Evolutionary conservation across 331 rosid genomes (phyloP), one percentile per base, ranked within the genome.

Genomic region (Quercus phellos): DNA sequence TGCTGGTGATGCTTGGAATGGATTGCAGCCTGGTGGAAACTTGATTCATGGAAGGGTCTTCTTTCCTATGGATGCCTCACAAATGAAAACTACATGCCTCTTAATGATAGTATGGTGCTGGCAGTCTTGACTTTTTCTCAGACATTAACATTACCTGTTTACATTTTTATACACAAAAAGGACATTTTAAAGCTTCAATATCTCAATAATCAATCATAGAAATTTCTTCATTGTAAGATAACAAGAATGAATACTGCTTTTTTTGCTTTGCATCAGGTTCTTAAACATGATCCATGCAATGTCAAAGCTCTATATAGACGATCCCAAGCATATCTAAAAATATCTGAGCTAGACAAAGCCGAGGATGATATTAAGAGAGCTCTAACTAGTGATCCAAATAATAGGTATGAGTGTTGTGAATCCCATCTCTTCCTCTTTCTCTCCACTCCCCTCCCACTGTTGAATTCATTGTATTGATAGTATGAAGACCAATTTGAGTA

Each of bases 301-400:
- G 85, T 91, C 1, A 89, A 91, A 81, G 96, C 93, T 77, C 89
- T 91, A 4, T 91, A 91, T 50, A 87, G 93, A 84, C 76, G 96
- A 87, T 77, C 87, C 16, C 96, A 89, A 76, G 93, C 92, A 67
- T 89, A 82, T 55, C 43, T 85, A 27, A 82, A 81, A 81, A 84
- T 85, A 64, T 84, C 86, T 24, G 90, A 89, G 27, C 83, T 91
- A 27, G 93, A 86, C 76, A 87, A 85, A 77, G 91, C 93, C 11
- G 90, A 91, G 70, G 84, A 69, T 74, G 96, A 91, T 61, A 84
- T 89, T 34, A 83, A 75, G 66, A 86, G 60, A 81, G 92, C 92
- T 21, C 61, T 89, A 8, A 74, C 26, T 4, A 83, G 87, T 84
- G 92, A 89, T 79, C 93, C 92, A 72, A 87, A 83, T 55, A 91